Evolutionary conservation across 2,329 filamentous ascomycete genomes (phyloP).

Genomic region (Calonectria leucothoes): DNA sequence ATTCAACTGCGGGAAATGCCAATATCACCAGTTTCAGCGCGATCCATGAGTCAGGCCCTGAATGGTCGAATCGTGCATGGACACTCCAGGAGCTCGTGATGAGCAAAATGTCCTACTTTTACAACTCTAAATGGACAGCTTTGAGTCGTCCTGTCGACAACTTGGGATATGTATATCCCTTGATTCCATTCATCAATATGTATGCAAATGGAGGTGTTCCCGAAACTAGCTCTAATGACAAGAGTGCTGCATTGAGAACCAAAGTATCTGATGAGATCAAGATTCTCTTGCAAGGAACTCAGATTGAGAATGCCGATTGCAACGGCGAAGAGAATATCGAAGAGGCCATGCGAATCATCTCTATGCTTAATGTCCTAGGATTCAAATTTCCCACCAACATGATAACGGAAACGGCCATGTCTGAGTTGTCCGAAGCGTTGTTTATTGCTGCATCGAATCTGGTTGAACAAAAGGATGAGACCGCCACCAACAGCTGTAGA

Average conservation of each 20-base stretch:
- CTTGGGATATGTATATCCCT: not conserved
- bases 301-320: not conserved
- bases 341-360: not conserved
- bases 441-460: not conserved
- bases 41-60: not conserved
- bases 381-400: not conserved
- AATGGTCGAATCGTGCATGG: not conserved
- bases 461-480: not conserved
- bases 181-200: not conserved
- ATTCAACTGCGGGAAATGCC: not conserved
- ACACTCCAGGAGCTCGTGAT: not conserved
- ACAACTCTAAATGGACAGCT: not conserved
- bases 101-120: not conserved
- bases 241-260: not conserved
- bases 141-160: not conserved
- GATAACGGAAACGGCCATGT: not conserved
- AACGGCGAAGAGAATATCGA: not conserved
- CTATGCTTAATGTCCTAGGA: not conserved
- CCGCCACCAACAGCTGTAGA: not conserved
- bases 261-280: not conserved
- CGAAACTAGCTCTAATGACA: not conserved
- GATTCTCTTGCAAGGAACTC: not conserved
- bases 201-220: not conserved
- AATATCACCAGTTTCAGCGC: not conserved
- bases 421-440: not conserved